A percentile compares a stretch with the other conserved stretches of the same genome.
Conservation (phyloP, 176 grass and related monocot species). For the Luzula sylvatica region DNA sequence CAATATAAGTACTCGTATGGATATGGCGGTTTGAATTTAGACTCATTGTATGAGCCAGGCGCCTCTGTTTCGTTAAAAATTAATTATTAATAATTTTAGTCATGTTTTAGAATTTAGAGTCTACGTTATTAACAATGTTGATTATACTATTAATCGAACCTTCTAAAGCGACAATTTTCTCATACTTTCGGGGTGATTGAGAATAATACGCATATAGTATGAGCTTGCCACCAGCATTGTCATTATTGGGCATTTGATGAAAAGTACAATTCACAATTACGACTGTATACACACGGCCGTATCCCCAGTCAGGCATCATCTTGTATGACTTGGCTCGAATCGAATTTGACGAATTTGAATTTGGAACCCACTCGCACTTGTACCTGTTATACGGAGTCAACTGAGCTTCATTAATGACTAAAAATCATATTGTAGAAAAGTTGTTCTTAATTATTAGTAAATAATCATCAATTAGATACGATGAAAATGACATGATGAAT, state of each 20-base stretch:
- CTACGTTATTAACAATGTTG: no score
- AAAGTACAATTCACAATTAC: conserved; percentile 98
- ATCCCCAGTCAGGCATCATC: conserved; percentile 98
- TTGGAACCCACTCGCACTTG: conserved; percentile 59
- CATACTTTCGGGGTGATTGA: conserved; percentile 18
- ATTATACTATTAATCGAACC: background rate
- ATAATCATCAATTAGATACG: no score
- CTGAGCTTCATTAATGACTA: no score
- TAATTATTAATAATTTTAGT: background rate
- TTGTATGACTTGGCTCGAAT: conserved; percentile 55
- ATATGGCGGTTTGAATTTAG: conserved; percentile 42
- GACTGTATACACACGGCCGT: conserved; percentile 90
- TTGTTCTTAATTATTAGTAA: no score
- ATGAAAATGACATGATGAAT: background rate
- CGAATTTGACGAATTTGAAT: conserved; percentile 16
- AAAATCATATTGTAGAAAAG: no score
- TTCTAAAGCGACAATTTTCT: conserved; percentile 61
- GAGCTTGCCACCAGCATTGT: conserved; percentile 55
- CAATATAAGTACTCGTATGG: conserved; percentile 90
- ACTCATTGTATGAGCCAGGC: conserved; percentile 44
- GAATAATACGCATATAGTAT: conserved; percentile 73
- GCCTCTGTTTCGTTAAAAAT: conserved; percentile 24
- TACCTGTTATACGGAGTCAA: background rate
- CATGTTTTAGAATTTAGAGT: no score
- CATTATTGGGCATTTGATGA: conserved; percentile 40